Evolutionary conservation across 179 eudicot species (phyloP).

Genomic region (Nepenthes alata): DNA sequence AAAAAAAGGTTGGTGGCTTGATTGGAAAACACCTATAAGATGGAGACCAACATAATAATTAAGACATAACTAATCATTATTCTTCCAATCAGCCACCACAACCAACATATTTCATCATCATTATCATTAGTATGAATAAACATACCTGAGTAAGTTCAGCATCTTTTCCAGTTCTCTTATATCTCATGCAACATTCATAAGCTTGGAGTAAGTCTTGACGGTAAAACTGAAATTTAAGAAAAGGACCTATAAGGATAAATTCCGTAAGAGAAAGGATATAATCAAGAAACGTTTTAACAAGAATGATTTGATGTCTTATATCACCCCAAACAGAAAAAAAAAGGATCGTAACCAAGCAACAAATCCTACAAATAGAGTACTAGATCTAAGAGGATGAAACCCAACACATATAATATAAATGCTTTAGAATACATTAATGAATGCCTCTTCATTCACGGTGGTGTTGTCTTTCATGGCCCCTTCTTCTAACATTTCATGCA

Average conservation of each 20-base stretch:
- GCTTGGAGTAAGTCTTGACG: conserved; percentile 84
- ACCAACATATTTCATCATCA: too few relatives aligned
- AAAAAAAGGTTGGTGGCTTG: too few relatives aligned
- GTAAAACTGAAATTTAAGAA: conserved; percentile 46
- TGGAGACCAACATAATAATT: too few relatives aligned
- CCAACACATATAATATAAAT: background rate
- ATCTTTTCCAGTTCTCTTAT: conserved; percentile 80
- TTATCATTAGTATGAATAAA: background rate
- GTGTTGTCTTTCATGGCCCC: conserved; percentile 58
- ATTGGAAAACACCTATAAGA: too few relatives aligned
- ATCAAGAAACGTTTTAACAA: too few relatives aligned
- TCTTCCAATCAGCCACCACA: too few relatives aligned
- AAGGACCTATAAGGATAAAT: background rate
- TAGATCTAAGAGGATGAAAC: background rate
- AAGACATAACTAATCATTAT: too few relatives aligned
- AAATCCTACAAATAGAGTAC: too few relatives aligned
- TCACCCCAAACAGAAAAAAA: background rate
- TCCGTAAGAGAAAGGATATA: too few relatives aligned
- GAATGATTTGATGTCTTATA: background rate
- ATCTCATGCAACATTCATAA: conserved; percentile 90
- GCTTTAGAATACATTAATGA: conserved; percentile 50
- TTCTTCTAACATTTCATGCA: conserved; percentile 88
- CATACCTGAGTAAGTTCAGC: conserved; percentile 94
- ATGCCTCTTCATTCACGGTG: conserved; percentile 71
- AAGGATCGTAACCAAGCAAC: background rate